Evolutionary conservation across 2,329 filamentous ascomycete species (phyloP), one percentile per base, ranked within the genome.

Genomic region (Claviceps digitariae): DNA sequence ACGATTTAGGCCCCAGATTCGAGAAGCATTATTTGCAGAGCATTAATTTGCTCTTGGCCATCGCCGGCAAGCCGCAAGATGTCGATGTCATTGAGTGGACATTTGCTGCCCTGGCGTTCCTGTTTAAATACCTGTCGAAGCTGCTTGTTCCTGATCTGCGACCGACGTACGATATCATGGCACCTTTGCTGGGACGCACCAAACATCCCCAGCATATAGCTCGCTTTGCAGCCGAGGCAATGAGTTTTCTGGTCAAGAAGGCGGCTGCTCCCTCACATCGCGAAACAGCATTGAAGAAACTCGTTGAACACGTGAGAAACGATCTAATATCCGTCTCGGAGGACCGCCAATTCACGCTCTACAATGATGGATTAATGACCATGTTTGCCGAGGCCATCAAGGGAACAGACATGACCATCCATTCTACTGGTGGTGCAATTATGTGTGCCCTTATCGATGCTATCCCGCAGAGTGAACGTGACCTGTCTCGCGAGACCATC

Each of bases 1-100:
- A 94, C 66, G 94, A 98, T 63, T 70, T 98, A 53, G 91, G 91
- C 50, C 77, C 78, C 20, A 78, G 84, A 48, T 98, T 98, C 63
- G 90, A 96, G 69, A 88, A 86, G 63, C 83, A 95, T 67, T 97
- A 95, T 66, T 77, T 82, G 47, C 77, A 79, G 51, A 82, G 86
- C 27, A 80, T 98, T 54, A 78, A 75, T 52, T 73, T 94, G 52
- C 82, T 98, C 52, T 80, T 87, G 41, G 81, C 82, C 17, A 79
- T 97, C 58, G 90, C 90, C 12, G 83, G 83, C 52, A 86, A 82
- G 61, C 82, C 87, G 52, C 77, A 86, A 54, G 85, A 87, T 63
- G 83, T 87, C 27, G 87, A 90, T 57, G 90, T 94, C n/a, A 87
- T 97, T 50, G 93, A 98, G 71, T 97, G 91, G 90, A 91, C 88